These are phyloP conservation scores for Funneliformis mosseae DNA, from an alignment of 192 early-diverging fungal genomes.

Conservation along the genomic window DNA sequence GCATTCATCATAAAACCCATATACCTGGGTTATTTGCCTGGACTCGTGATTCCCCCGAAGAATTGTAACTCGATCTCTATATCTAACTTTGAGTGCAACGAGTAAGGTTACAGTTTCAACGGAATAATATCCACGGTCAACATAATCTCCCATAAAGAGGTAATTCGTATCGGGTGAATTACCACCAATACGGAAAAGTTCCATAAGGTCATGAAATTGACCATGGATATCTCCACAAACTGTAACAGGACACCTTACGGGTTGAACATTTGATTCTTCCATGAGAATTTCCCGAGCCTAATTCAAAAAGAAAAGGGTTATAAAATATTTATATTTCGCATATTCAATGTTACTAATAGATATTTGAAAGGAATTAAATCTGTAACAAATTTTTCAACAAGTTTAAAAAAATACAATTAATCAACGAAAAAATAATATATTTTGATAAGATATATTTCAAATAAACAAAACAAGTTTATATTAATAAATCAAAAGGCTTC, in stretches of 20 bases:
- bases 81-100: constrained; percentile 92
- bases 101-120: constrained; percentile 98
- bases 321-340: constrained; percentile 34
- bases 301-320: neutral
- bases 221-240: constrained; percentile 99
- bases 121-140: constrained; percentile 97
- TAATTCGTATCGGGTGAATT: constrained; percentile 97
- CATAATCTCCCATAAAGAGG: constrained; percentile 99
- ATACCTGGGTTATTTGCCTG: constrained; percentile 98
- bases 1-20: constrained; percentile 99
- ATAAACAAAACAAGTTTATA: neutral
- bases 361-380: neutral
- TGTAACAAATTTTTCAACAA: neutral
- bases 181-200: constrained; percentile 96
- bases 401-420: neutral
- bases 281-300: constrained; percentile 95
- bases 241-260: constrained; percentile 96
- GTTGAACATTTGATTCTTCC: constrained; percentile 97
- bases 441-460: neutral
- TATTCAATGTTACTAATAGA: constrained; percentile 26
- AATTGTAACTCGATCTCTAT: constrained; percentile 90
- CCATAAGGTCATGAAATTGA: constrained; percentile 98
- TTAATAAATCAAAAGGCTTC: neutral
- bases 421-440: neutral
- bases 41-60: constrained; percentile 99